Conservation (phyloP, 176 grass and related monocot species). For the Hsuehochloa calcarea region DNA sequence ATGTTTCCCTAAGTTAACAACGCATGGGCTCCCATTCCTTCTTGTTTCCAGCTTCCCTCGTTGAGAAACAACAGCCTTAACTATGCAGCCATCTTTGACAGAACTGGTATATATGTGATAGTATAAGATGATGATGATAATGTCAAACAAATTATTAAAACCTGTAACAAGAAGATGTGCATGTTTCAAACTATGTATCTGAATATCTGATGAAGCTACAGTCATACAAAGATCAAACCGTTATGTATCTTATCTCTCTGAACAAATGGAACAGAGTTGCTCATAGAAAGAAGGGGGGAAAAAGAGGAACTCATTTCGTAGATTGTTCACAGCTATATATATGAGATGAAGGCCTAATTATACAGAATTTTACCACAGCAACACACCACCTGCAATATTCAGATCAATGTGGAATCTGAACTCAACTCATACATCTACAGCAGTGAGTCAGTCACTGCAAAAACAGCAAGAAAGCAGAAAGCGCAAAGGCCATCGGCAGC, state of each 20-base stretch:
- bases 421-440: neutral
- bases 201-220: neutral
- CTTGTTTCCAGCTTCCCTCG: neutral
- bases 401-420: neutral
- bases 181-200: neutral
- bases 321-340: neutral
- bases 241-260: neutral
- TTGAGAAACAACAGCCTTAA: neutral
- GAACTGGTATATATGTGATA: neutral
- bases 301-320: neutral
- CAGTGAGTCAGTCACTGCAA: neutral
- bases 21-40: neutral
- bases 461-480: conserved; percentile 36
- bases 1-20: no score
- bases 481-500: neutral
- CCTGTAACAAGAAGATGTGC: neutral
- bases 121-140: neutral
- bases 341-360: neutral
- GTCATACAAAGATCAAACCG: neutral
- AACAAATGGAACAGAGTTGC: neutral
- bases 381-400: neutral
- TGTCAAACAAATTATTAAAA: neutral
- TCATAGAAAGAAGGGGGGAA: neutral
- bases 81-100: neutral
- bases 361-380: neutral